These are phyloP conservation scores for Biscogniauxia sp. DNA, from an alignment of 2,329 filamentous ascomycete species.

Conservation along the genomic window DNA sequence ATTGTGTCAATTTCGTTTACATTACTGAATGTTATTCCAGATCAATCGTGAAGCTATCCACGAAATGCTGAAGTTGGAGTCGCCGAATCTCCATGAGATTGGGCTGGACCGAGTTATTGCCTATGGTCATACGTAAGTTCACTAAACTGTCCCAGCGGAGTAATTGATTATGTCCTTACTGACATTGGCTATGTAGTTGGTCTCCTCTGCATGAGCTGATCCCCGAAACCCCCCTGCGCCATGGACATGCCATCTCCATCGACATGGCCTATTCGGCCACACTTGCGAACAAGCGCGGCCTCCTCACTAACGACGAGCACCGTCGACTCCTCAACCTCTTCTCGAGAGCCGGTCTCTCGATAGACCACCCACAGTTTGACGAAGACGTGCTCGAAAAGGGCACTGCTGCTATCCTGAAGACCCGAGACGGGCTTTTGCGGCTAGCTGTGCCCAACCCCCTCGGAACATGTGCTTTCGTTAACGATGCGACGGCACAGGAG, in stretches of 20 bases:
- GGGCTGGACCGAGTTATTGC: slow-evolving; percentile 69
- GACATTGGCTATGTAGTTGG: slow-evolving; percentile 45
- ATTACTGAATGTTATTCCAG: slow-evolving; percentile 23
- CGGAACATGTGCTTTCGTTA: slow-evolving; percentile 65
- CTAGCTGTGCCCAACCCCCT: slow-evolving; percentile 68
- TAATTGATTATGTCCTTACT: no score
- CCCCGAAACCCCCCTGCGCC: slow-evolving; percentile 65
- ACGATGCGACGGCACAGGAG: slow-evolving; percentile 62
- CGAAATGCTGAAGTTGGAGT: slow-evolving; percentile 71
- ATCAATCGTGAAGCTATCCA: slow-evolving; percentile 66
- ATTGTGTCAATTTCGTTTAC: no score
- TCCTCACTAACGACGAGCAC: slow-evolving; percentile 60
- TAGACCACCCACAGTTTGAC: slow-evolving; percentile 68
- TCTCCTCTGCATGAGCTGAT: slow-evolving; percentile 70
- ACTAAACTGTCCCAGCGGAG: no score
- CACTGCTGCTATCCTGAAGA: slow-evolving; percentile 68
- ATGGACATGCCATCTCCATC: slow-evolving; percentile 72
- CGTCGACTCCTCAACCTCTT: slow-evolving; percentile 63
- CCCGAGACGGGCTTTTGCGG: slow-evolving; percentile 65
- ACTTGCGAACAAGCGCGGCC: slow-evolving; percentile 59
- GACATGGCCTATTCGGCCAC: slow-evolving; percentile 76
- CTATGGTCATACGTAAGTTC: slow-evolving; percentile 37
- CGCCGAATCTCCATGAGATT: slow-evolving; percentile 70
- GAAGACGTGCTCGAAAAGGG: slow-evolving; percentile 63
- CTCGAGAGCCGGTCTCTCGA: slow-evolving; percentile 66